Conservation (phyloP, 345 rosid genomes). For the Anacardium occidentale region DNA sequence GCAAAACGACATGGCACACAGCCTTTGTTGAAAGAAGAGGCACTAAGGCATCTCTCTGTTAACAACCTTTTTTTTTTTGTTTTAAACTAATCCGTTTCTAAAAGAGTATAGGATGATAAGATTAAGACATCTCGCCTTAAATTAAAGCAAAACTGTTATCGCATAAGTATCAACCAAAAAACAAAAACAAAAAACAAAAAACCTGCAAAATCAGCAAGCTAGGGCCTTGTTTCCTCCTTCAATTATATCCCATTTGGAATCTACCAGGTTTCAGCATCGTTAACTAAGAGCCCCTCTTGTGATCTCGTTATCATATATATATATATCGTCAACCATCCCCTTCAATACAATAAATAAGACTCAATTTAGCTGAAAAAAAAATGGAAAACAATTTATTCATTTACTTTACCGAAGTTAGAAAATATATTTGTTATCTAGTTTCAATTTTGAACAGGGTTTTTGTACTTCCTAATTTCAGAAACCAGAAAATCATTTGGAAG, state of each 20-base stretch:
- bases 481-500: too few species aligned
- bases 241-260: background rate
- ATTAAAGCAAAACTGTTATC: constrained; percentile 12
- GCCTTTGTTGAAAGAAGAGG: constrained; percentile 33
- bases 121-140: background rate
- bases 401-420: too few species aligned
- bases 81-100: background rate
- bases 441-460: too few species aligned
- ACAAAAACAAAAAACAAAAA: background rate
- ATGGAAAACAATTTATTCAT: too few species aligned
- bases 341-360: background rate
- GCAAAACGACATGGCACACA: constrained; percentile 33
- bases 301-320: background rate
- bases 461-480: too few species aligned
- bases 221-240: constrained; percentile 12
- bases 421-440: too few species aligned
- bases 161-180: background rate
- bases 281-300: background rate
- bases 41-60: background rate
- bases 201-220: background rate
- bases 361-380: background rate
- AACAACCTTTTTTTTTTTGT: background rate
- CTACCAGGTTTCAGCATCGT: background rate
- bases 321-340: background rate
- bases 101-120: constrained; percentile 16